A percentile compares a stretch with the other conserved stretches of the same genome.
These are phyloP conservation scores for Cutaneotrichosporon mucoides DNA, from an alignment of 1,284 basidiomycete genomes.

Conservation along the genomic window DNA sequence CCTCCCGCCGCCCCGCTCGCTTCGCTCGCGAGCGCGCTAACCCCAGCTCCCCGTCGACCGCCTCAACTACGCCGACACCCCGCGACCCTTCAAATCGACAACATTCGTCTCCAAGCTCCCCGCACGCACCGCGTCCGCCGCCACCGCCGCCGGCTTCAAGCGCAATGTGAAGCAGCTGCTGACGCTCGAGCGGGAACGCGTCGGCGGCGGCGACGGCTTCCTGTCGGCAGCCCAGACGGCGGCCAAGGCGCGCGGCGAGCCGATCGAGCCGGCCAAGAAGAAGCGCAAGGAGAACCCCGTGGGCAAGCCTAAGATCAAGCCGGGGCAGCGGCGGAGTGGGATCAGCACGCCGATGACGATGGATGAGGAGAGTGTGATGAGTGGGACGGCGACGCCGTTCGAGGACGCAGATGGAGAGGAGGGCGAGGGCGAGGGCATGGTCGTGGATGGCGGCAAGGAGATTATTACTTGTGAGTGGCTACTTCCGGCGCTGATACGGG, in stretches of 20 bases:
- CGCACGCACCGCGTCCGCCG: conserved; percentile 31
- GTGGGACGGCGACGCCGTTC: conserved; percentile 15
- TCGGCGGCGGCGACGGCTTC: conserved; percentile 43
- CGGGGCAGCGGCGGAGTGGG: conserved; percentile 17
- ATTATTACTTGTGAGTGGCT: conserved; percentile 45
- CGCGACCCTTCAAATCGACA: conserved; percentile 43
- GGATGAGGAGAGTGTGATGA: conserved; percentile 18
- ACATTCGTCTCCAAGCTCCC: conserved; percentile 35
- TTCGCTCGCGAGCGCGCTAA: no score
- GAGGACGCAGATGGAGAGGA: not conserved
- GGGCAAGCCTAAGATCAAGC: conserved; percentile 12
- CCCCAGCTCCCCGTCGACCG: conserved; percentile 25
- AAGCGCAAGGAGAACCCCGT: conserved; percentile 34
- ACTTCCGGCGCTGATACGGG: not conserved
- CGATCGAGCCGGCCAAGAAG: conserved; percentile 38
- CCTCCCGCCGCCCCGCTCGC: no score
- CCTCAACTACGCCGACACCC: conserved; percentile 40
- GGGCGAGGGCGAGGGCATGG: conserved; percentile 5
- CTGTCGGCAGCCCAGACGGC: conserved; percentile 33
- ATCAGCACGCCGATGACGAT: conserved; percentile 26
- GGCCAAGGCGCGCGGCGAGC: conserved; percentile 36
- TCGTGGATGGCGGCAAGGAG: conserved; percentile 25
- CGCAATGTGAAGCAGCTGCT: conserved; percentile 48
- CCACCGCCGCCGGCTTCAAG: conserved; percentile 27
- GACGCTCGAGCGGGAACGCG: conserved; percentile 42